Evolutionary conservation across 78 protist species (phyloP).

Genomic region (Dictyostelium firmibasis): DNA sequence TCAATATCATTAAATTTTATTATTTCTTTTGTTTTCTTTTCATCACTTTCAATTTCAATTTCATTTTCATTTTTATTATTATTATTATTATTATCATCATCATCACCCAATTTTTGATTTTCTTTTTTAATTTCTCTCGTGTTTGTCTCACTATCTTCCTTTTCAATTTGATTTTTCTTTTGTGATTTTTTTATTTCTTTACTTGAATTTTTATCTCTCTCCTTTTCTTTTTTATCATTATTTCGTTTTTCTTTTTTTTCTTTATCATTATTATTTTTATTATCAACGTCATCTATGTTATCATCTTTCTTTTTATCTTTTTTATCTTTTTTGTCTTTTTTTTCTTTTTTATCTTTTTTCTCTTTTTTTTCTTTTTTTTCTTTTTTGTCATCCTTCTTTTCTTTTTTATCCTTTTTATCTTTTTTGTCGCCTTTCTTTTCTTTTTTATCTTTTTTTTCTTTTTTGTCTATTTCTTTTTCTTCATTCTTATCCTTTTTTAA

Average conservation of each 20-base stretch:
- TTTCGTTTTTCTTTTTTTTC: background rate
- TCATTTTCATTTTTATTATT: background rate
- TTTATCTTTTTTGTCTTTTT: slow-evolving; percentile 3
- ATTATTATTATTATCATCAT: background rate
- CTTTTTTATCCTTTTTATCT: background rate
- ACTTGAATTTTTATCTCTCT: background rate
- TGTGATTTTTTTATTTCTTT: background rate
- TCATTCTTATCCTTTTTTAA: background rate
- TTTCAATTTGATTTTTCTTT: background rate
- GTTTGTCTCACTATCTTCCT: background rate
- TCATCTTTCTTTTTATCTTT: background rate
- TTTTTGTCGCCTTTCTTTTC: background rate
- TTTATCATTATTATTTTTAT: background rate
- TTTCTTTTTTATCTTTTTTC: background rate
- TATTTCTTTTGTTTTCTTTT: background rate
- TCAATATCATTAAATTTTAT: slow-evolving; percentile 2
- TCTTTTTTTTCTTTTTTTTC: background rate
- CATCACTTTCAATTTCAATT: background rate
- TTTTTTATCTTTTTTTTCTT: background rate
- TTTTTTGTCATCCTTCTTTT: background rate
- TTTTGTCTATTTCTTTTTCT: background rate
- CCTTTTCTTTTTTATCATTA: background rate
- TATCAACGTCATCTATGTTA: background rate
- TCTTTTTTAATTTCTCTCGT: background rate
- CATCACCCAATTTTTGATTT: background rate